Base-by-base conservation (phyloP, 306 rosid genomes). In the Lathyrus oleraceus region DNA sequence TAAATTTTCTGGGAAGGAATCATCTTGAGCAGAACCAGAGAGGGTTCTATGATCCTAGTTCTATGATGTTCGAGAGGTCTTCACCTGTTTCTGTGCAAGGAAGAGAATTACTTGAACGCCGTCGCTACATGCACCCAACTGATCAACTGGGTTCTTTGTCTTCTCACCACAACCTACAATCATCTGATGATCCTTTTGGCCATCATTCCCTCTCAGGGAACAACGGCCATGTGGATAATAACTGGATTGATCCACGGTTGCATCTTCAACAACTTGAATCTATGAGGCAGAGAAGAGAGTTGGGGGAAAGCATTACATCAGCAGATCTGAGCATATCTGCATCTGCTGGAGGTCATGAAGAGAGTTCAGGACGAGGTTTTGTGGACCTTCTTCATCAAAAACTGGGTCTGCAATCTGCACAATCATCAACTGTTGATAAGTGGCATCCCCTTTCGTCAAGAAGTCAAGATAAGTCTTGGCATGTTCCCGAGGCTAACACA, bases 11-110 rank as follows among this genome's bases (percentile, higher is more conserved):
- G 75, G 75, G 79, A 38, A 79, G 90, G 87, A 85, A 79, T 78
- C 83, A 66, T 70, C 39, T 82, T 62, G 84, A 74, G 74, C 84
- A 71, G 82, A 81, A 66, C 35, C 84, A 77, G 65, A 81, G 82
- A 57, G 88, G 88, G 47, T 76, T 85, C 65, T 77, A 73, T 72
- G 90, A 87, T 25, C 81, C 85, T 35, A 77, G 49, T 76, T 60
- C 88, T 38, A 30, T 75, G 82, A 78, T 81, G 61, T 85, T 87
- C 35, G 90, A 83, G 83, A 85, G 88, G 76, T 81, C 89, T 49
- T 71, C 80, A 40, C 76, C 93, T 57, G 69, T 74, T 70, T 81
- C 87, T 35, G 74, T 61, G 36, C 88, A 77, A 36, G 84, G 83
- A 76, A 73, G 83, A 69, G 90, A 83, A 38, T 65, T 73, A 21